Evolutionary conservation across 106 monocot species (phyloP).

Genomic region (Allium sativum): DNA sequence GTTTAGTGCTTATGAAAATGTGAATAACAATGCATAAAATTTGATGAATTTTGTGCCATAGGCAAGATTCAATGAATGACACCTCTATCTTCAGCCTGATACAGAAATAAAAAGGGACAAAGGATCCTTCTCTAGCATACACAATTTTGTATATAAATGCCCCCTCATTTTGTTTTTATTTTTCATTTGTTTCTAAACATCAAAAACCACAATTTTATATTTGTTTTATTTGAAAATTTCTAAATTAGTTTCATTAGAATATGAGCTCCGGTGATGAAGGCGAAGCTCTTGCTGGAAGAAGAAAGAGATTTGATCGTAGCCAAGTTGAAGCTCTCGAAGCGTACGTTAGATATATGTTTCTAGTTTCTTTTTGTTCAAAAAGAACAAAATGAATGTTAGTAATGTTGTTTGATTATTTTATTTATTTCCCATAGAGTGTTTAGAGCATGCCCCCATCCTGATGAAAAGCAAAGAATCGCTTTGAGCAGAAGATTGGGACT

Average conservation of each 20-base stretch:
- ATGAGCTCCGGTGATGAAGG: constrained; percentile 53
- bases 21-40: no score
- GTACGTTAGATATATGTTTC: constrained; percentile 21
- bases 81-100: no score
- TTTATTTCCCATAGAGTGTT: constrained; percentile 25
- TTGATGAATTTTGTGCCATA: no score
- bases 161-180: not conserved
- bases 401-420: constrained; percentile 1
- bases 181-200: not conserved
- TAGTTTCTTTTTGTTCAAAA: not conserved
- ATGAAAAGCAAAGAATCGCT: constrained; percentile 89
- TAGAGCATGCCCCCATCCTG: constrained; percentile 83
- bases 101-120: no score
- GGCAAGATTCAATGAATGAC: no score
- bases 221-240: not conserved
- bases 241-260: not conserved
- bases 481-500: constrained; percentile 59
- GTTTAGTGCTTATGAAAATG: no score
- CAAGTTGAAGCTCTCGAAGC: constrained; percentile 69
- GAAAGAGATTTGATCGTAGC: constrained; percentile 37
- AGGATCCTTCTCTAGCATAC: no score
- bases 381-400: not conserved
- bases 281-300: constrained; percentile 25
- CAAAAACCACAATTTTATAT: not conserved
- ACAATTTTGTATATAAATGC: not conserved